Conservation (phyloP, 2,329 filamentous ascomycete species). For the Chalara sp. region DNA sequence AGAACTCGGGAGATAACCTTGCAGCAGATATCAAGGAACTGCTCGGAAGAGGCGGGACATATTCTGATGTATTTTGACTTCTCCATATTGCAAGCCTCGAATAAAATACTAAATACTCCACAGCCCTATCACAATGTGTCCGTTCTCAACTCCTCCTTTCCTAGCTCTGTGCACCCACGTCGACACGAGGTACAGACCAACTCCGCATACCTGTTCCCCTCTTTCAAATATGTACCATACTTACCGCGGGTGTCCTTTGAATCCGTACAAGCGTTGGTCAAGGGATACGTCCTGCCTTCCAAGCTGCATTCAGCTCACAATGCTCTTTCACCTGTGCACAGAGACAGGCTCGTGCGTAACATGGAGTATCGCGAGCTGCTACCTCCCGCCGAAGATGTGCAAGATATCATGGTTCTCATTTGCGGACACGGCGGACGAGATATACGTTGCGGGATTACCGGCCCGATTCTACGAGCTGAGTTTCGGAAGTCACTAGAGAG, state of each 20-base stretch:
- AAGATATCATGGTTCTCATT: slow-evolving; percentile 71
- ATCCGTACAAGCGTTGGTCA: slow-evolving; percentile 49
- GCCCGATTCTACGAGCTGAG: slow-evolving; percentile 62
- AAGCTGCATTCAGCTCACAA: slow-evolving; percentile 57
- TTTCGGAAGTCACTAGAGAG: slow-evolving; percentile 56
- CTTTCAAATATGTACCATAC: slow-evolving; percentile 72
- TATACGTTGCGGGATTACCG: slow-evolving; percentile 72
- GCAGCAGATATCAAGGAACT: slow-evolving; percentile 66
- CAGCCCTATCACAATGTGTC: slow-evolving; percentile 81
- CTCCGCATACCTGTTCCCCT: slow-evolving; percentile 73
- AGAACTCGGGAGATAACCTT: slow-evolving; percentile 59
- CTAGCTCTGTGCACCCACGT: slow-evolving; percentile 35
- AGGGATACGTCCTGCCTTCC: slow-evolving; percentile 59
- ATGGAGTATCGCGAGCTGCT: slow-evolving; percentile 46
- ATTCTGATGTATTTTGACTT: slow-evolving; percentile 53
- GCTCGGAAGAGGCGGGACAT: slow-evolving; percentile 58
- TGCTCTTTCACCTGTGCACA: slow-evolving; percentile 47
- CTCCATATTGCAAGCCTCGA: not conserved
- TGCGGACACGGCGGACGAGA: slow-evolving; percentile 86
- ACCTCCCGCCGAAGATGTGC: slow-evolving; percentile 50
- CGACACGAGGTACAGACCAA: slow-evolving; percentile 40
- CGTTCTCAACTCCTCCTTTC: slow-evolving; percentile 70
- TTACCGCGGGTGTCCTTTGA: slow-evolving; percentile 57
- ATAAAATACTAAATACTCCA: not conserved
- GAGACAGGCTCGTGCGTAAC: slow-evolving; percentile 44